Base-by-base conservation (phyloP, 169 alveolate genomes). In the Plasmodium coatneyi region DNA sequence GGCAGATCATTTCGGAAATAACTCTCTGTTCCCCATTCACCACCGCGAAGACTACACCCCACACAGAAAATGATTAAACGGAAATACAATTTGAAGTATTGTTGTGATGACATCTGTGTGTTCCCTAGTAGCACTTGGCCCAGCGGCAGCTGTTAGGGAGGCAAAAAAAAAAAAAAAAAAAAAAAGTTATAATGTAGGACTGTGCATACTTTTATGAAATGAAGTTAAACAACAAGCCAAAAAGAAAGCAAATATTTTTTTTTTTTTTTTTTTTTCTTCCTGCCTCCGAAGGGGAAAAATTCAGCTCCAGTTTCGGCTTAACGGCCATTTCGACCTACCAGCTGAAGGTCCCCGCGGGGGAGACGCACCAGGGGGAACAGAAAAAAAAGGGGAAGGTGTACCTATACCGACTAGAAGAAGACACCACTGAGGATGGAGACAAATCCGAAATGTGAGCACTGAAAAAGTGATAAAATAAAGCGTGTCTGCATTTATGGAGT, bases 271-370 rank as follows among this genome's bases (percentile, higher is more conserved):
- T 72, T 30, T 72, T 72, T 72, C 30, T 30, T 72, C n/a, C 71
- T 84, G 34, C n/a, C 43, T 86, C 25, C 14, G 25, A 46, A 74
- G 84, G 72, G 71, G 72, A 70, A 10, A 87, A 66, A 22, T 78
- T 87, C 52, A 79, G 89, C 14, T 76, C 80, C 30, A 39, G 46
- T 87, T 87, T 87, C 49, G 93, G 93, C 34, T 80, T 87, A 66
- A 87, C 93, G 22, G 93, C 93, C 49, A 43, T 87, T 54, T 87
- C 93, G 81, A 87, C 93, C 36, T 87, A 87, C 81, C 93, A 87
- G 25, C 93, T 87, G 3, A 87, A 87, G 81, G 71, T 25, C 30
- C 36, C 41, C 43, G 32, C 60, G 46, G 46, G 16, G 70, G 70
- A 16, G 36, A 46, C n/a, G 0, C 60, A 12, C 60, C 60, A 49